Evolutionary conservation across 768 basidiomycete genomes (phyloP).

Genomic region (Mycena kentingensis): DNA sequence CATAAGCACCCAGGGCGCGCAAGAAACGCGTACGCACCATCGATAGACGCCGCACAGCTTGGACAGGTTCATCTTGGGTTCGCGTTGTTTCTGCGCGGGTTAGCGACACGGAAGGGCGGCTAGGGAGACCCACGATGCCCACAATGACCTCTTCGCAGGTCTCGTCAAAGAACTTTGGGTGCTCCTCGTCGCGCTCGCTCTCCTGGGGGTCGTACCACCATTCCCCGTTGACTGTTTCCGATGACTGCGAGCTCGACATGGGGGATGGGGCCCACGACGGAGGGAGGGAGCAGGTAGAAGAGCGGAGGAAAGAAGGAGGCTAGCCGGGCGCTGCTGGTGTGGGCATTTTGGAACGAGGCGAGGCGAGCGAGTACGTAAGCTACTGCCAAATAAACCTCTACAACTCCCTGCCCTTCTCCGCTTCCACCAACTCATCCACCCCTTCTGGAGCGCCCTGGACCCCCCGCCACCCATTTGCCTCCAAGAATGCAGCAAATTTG

Average conservation of each 20-base stretch:
- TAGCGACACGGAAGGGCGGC: background rate
- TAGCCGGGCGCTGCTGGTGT: no score
- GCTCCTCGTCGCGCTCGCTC: slow-evolving; percentile 9
- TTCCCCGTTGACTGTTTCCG: background rate
- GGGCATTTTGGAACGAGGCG: background rate
- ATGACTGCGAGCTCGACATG: slow-evolving; percentile 7
- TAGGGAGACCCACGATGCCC: slow-evolving; percentile 10
- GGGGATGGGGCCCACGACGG: background rate
- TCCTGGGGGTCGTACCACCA: slow-evolving; percentile 22
- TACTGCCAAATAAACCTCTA: background rate
- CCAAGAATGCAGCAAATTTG: slow-evolving; percentile 60
- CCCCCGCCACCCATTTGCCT: slow-evolving; percentile 67
- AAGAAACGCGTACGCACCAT: slow-evolving; percentile 1
- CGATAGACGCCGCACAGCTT: slow-evolving; percentile 18
- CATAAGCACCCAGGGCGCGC: slow-evolving; percentile 1
- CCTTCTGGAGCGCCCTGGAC: slow-evolving; percentile 44
- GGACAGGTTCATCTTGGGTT: slow-evolving; percentile 9
- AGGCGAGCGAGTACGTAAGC: background rate
- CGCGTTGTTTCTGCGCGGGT: slow-evolving; percentile 17
- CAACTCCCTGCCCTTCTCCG: slow-evolving; percentile 66
- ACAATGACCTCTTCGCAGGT: slow-evolving; percentile 18
- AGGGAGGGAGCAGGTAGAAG: background rate
- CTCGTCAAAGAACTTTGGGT: slow-evolving; percentile 18
- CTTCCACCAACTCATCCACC: slow-evolving; percentile 65
- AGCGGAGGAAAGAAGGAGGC: background rate